These are phyloP conservation scores for Fusarium nisikadoi DNA, from an alignment of 2,329 filamentous ascomycete genomes.

Conservation along the genomic window DNA sequence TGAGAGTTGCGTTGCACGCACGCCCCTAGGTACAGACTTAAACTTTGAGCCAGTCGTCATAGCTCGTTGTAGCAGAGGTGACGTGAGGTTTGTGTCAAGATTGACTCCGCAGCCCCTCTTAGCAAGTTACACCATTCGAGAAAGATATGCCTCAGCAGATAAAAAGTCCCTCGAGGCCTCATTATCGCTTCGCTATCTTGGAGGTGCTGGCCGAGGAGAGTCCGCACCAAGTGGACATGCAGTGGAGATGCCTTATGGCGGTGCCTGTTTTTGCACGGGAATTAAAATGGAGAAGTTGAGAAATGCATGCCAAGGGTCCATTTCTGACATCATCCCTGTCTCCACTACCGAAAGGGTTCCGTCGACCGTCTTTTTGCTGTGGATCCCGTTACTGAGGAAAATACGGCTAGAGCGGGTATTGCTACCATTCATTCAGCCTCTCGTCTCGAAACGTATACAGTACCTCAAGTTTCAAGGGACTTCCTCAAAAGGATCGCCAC, in stretches of 20 bases:
- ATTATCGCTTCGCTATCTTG: conserved; percentile 12
- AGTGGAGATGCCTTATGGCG: neutral
- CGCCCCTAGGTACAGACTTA: conserved; percentile 2
- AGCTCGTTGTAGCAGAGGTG: conserved; percentile 17
- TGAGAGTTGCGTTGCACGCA: neutral
- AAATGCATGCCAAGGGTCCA: conserved; percentile 17
- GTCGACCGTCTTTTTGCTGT: conserved; percentile 28
- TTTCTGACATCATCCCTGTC: conserved; percentile 38
- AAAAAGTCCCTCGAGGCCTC: conserved; percentile 1
- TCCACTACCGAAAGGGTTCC: conserved; percentile 13
- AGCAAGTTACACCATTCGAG: conserved; percentile 30
- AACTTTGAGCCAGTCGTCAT: conserved; percentile 30
- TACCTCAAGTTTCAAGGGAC: neutral
- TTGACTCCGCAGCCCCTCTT: conserved; percentile 34
- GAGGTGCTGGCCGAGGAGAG: conserved; percentile 36
- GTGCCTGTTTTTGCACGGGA: conserved; percentile 31
- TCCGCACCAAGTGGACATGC: conserved; percentile 30
- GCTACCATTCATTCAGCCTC: conserved; percentile 1
- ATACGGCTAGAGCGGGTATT: conserved; percentile 35
- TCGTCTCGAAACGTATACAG: neutral
- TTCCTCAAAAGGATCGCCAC: conserved; percentile 29
- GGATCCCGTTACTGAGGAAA: conserved; percentile 29
- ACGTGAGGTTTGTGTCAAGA: conserved; percentile 29
- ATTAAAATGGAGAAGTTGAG: conserved; percentile 17
- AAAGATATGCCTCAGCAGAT: conserved; percentile 33